Evolutionary conservation across 139 green algal genomes (phyloP), one percentile per base, ranked within the genome.

Genomic region (Chlorella sp.): DNA sequence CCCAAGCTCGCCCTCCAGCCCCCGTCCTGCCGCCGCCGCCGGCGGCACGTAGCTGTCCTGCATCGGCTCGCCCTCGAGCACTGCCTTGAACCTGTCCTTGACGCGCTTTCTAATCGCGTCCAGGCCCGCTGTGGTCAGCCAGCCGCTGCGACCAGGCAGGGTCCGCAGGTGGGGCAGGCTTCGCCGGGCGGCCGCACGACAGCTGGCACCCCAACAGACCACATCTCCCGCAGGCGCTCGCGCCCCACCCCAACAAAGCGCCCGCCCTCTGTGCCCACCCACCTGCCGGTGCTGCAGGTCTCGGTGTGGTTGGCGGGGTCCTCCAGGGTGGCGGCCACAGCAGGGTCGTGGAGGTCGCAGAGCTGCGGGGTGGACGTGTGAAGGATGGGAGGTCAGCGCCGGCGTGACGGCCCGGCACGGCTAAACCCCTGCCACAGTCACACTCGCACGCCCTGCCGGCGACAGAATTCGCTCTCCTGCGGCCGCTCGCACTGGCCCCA

Each of bases 281-380:
- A n/a, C n/a, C n/a, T n/a, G n/a, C n/a, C n/a, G n/a, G n/a, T n/a
- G n/a, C n/a, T n/a, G n/a, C n/a, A n/a, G n/a, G n/a, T n/a, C n/a
- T n/a, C n/a, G n/a, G 40, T 35, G 42, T 77, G 59, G 60, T 64
- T 77, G 19, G 60, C 72, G 15, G 72, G 60, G 12, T 77, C 72
- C 15, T 15, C 56, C 41, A 71, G 59, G 36, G 62, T 43, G 43
- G 38, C 21, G 35, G 71, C 45, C 9, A 77, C 61, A 2, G 14
- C 25, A 0, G 72, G 61, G 33, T 77, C 72, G 4, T 14, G 27
- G 9, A 77, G 45, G 11, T 14, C 38, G 6, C 46, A 51, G 51
- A 75, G 68, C 67, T 73, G 67, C 36, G 35, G 35, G 19, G 45
- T 2, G 23, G 53, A 23, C 19, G 53, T 61, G 53, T 23, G n/a